Evolutionary conservation across 2,329 filamentous ascomycete genomes (phyloP), one percentile per base, ranked within the genome.

Genomic region (Aspergillus sp.): DNA sequence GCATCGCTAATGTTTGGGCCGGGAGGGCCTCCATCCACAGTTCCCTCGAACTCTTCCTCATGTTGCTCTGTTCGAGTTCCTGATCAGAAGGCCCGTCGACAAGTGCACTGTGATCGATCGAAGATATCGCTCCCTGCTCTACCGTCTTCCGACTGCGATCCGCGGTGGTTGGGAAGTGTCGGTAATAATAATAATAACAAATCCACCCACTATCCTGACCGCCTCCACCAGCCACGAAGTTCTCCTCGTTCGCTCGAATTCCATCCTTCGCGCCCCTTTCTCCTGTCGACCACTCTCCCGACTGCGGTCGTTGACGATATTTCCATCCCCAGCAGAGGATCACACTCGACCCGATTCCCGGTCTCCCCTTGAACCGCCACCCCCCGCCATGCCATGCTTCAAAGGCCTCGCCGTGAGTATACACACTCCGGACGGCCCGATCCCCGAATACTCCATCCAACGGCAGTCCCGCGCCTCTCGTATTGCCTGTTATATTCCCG

Each of bases 351-450:
- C n/a, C 41, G 45, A 36, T 14, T 47, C 32, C 54, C 38, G 34
- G 31, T 48, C 21, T 31, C 20, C 20, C 44, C 47, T 29, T 29
- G 25, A 29, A 29, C 25, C 25, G 25, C 9, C 9, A 29, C 29
- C 40, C 52, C 49, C 50, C 67, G 65, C 45, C 62, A 89, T 89
- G 94, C 94, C 94, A 79, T 97, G 92, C 85, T 99, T 97, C 80
- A 96, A 97, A 81, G 94, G 94, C 76, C 91, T 99, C 77, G 93
- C 94, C 66, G 93, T 97, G 71, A 96, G 90, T 82, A 95, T 97
- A 73, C 94, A 99, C 78, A 86, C 84, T 42, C 83, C 91, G 63
- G 80, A 83, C 62, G 85, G 85, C 42, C 92, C 94, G 61, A 85
- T 99, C 61, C 81, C 91, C 57, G 94, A 99, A 76, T 88, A 96